These are phyloP conservation scores for Plasmodium yoelii DNA, from an alignment of 169 alveolate species.

Conservation along the genomic window DNA sequence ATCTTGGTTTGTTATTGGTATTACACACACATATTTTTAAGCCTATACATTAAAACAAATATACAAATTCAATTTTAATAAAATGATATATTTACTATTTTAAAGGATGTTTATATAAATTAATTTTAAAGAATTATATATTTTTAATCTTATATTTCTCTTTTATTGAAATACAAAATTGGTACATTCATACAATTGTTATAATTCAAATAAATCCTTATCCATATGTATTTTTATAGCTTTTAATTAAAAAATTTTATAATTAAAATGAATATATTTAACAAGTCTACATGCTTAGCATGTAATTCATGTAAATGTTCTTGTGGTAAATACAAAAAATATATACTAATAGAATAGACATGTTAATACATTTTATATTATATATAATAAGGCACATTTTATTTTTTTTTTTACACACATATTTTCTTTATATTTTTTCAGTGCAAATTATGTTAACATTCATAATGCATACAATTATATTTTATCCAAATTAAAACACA, in stretches of 20 bases:
- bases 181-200: not conserved
- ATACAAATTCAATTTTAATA: not conserved
- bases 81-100: not conserved
- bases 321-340: constrained; percentile 42
- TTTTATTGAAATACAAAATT: constrained; percentile 4
- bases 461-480: too few species aligned
- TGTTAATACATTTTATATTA: too few species aligned
- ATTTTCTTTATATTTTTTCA: too few species aligned
- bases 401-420: too few species aligned
- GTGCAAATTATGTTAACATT: too few species aligned
- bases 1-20: not conserved
- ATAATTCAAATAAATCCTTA: constrained; percentile 1
- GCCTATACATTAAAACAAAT: not conserved
- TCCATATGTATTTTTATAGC: not conserved
- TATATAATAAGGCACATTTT: too few species aligned
- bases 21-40: not conserved
- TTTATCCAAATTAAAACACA: too few species aligned
- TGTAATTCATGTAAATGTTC: constrained; percentile 66
- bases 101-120: not conserved
- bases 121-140: not conserved
- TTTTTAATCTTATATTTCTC: not conserved
- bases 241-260: constrained; percentile 2
- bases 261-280: constrained; percentile 43
- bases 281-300: constrained; percentile 45
- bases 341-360: not conserved